Percentiles rank a stretch among this genome's conserved stretches.
Evolutionary conservation across 2,329 filamentous ascomycete species (phyloP).

Genomic region (Fusarium goolgardi): DNA sequence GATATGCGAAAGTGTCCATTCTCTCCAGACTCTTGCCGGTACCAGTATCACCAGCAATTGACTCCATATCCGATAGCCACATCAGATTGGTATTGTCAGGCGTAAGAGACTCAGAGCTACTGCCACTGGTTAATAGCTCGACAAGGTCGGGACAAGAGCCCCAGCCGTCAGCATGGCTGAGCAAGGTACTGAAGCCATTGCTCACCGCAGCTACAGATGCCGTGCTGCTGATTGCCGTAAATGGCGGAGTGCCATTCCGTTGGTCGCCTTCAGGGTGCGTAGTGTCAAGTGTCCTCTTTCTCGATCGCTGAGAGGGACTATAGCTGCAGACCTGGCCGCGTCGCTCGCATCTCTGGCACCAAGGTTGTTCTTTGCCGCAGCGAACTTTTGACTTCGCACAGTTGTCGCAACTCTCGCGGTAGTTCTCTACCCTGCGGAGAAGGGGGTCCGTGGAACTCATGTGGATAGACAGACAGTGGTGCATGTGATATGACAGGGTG

Average conservation of each 20-base stretch:
- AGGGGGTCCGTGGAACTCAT: constrained; percentile 1
- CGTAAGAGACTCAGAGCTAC: neutral
- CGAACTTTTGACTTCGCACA: constrained; percentile 17
- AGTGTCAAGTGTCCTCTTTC: constrained; percentile 4
- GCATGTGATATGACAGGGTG: neutral
- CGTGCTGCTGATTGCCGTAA: neutral
- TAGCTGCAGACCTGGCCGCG: constrained; percentile 7
- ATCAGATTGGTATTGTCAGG: constrained; percentile 6
- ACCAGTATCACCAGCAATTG: neutral
- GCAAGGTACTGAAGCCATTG: neutral
- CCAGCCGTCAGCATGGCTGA: constrained; percentile 7
- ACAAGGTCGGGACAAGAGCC: constrained; percentile 7
- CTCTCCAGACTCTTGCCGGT: neutral
- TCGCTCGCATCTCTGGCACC: constrained; percentile 10
- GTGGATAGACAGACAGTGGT: neutral
- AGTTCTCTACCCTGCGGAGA: constrained; percentile 8
- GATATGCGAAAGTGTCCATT: neutral
- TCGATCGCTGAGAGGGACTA: constrained; percentile 11
- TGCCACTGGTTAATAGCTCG: constrained; percentile 4
- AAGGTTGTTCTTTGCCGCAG: constrained; percentile 13
- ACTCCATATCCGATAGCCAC: constrained; percentile 7
- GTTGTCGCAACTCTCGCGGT: constrained; percentile 13
- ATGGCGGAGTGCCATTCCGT: neutral
- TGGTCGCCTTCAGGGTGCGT: constrained; percentile 1
- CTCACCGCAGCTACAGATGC: neutral